Evolutionary conservation across 1,139 yeast genomes (phyloP).

Genomic region (Geotrichum histeridarum): DNA sequence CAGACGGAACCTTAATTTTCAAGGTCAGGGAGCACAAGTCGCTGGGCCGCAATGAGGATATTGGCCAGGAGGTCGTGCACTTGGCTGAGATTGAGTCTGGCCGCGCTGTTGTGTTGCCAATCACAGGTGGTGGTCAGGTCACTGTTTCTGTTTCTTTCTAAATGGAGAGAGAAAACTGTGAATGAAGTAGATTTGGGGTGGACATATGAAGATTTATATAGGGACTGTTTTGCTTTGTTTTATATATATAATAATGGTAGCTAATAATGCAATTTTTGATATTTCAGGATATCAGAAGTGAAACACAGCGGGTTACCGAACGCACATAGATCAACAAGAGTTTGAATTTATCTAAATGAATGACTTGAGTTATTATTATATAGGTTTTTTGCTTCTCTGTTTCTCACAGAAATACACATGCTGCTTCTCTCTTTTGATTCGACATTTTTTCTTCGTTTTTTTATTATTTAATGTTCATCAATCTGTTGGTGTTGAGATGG

Average conservation of each 20-base stretch:
- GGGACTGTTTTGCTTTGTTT: too few relatives aligned
- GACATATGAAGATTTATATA: not conserved
- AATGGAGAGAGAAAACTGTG: not conserved
- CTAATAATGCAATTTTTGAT: too few relatives aligned
- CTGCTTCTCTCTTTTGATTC: not conserved
- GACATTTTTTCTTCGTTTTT: not conserved
- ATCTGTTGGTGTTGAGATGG: conserved; percentile 45
- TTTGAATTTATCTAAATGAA: not conserved
- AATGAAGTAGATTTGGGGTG: not conserved
- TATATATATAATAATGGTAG: too few relatives aligned
- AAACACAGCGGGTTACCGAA: too few relatives aligned
- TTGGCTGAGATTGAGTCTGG: conserved; percentile 30
- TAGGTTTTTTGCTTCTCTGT: not conserved
- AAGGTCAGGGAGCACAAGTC: conserved; percentile 63
- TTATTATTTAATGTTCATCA: conserved; percentile 38
- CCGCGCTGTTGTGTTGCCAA: conserved; percentile 25
- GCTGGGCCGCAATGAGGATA: conserved; percentile 62
- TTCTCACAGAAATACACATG: not conserved
- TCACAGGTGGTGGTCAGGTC: conserved; percentile 28
- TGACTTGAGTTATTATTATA: not conserved
- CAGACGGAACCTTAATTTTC: conserved; percentile 55
- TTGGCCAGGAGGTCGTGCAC: conserved; percentile 49
- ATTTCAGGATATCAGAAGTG: too few relatives aligned
- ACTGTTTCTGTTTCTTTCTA: conserved; percentile 11
- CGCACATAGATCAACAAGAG: not conserved